phyloP scores from a whole-genome alignment of 441 rosid genomes.

The Croton laevigatus region DNA sequence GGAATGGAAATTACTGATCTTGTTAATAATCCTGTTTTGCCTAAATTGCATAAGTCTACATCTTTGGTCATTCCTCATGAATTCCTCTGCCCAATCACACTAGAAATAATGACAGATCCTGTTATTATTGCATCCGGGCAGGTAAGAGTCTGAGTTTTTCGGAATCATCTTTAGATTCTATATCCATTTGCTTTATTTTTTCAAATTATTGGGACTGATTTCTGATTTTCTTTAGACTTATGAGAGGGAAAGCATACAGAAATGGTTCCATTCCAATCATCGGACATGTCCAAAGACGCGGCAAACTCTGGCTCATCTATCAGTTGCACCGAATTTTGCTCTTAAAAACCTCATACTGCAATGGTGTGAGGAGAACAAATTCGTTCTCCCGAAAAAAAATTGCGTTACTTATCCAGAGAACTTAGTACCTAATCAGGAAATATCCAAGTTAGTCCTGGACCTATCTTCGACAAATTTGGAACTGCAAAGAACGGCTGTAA shows the following conservation, averaged over 20 bases:
- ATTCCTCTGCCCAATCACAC: constrained; percentile 73
- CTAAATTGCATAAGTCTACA: constrained; percentile 35
- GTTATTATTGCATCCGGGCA: constrained; percentile 79
- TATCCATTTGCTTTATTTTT: too few relatives aligned
- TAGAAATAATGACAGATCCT: constrained; percentile 80
- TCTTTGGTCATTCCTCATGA: constrained; percentile 63
- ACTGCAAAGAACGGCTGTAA: constrained; percentile 52
- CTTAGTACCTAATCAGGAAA: constrained; percentile 30
- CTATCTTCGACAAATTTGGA: constrained; percentile 50
- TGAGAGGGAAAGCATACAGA: constrained; percentile 72
- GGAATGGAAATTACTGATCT: constrained; percentile 50
- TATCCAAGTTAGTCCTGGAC: constrained; percentile 40
- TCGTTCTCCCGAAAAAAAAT: constrained; percentile 47
- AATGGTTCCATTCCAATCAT: constrained; percentile 68
- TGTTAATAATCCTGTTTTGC: constrained; percentile 29
- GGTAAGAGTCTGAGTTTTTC: constrained; percentile 31
- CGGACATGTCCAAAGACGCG: constrained; percentile 80
- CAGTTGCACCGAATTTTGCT: constrained; percentile 66
- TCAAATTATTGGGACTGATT: neutral
- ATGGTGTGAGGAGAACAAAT: constrained; percentile 73
- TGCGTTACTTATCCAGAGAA: constrained; percentile 6
- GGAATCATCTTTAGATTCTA: too few relatives aligned
- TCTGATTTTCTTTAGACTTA: constrained; percentile 41
- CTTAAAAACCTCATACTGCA: constrained; percentile 62
- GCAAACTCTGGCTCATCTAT: constrained; percentile 48